Percentiles rank a stretch among this genome's conserved stretches.
Evolutionary conservation across 352 stramenopile genomes (phyloP).

Genomic region (Phytophthora foliorum): DNA sequence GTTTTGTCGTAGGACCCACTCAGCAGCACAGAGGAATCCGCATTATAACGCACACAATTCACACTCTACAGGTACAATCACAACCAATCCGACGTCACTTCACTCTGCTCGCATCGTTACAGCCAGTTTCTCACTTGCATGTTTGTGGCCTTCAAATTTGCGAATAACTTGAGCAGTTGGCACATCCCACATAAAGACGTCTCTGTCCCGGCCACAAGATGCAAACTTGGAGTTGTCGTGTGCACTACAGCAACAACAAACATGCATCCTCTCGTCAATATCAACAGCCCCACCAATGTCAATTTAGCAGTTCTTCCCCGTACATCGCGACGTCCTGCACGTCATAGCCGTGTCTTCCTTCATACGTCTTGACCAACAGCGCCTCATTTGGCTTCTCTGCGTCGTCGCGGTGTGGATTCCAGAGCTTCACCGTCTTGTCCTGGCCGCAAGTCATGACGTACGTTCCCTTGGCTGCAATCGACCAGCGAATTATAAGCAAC

Average conservation of each 20-base stretch:
- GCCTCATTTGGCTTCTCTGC: conserved; percentile 66
- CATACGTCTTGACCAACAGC: conserved; percentile 88
- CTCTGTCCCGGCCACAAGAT: conserved; percentile 88
- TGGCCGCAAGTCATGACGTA: conserved; percentile 93
- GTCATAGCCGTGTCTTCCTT: conserved; percentile 89
- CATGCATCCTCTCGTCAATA: not conserved
- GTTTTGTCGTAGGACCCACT: conserved; percentile 93
- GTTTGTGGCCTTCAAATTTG: conserved; percentile 89
- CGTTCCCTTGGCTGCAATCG: conserved; percentile 76
- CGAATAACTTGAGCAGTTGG: conserved; percentile 86
- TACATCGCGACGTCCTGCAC: conserved; percentile 92
- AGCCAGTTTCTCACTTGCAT: conserved; percentile 44
- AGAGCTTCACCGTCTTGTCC: conserved; percentile 89
- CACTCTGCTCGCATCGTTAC: not conserved
- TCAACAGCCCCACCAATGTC: not conserved
- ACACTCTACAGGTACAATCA: conserved; percentile 56
- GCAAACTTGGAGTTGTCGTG: conserved; percentile 90
- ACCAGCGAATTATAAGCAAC: conserved; percentile 1
- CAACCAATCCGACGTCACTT: not conserved
- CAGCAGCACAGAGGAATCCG: conserved; percentile 82
- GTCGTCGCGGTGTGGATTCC: conserved; percentile 87
- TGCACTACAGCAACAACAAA: conserved; percentile 44
- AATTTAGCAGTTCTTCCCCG: conserved; percentile 9
- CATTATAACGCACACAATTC: conserved; percentile 89
- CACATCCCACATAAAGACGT: conserved; percentile 92